Percentiles rank a stretch among this genome's conserved stretches.
Conservation (phyloP, 2,329 filamentous ascomycete species). For the Macrophomina pseudophaseolina region DNA sequence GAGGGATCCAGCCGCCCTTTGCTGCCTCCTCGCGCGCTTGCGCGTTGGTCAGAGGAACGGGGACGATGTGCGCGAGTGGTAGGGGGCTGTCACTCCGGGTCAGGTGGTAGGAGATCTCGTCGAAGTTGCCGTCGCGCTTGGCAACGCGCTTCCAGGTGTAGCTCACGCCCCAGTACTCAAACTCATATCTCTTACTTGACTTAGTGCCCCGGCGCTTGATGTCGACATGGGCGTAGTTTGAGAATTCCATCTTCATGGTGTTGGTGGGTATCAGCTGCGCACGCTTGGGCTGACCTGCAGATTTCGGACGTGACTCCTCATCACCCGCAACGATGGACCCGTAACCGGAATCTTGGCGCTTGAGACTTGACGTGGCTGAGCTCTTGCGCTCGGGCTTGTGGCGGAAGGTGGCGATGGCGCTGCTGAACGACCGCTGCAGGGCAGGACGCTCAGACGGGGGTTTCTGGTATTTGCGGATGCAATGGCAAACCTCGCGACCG, state of each 20-base stretch:
- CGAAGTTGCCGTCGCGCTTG: slow-evolving; percentile 67
- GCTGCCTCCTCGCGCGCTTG: slow-evolving; percentile 73
- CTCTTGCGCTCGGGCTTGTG: slow-evolving; percentile 60
- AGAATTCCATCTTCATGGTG: slow-evolving; percentile 88
- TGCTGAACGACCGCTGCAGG: slow-evolving; percentile 65
- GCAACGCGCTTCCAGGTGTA: slow-evolving; percentile 83
- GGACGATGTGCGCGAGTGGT: slow-evolving; percentile 81
- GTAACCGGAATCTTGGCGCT: slow-evolving; percentile 65
- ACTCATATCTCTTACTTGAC: slow-evolving; percentile 78
- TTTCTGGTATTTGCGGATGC: slow-evolving; percentile 71
- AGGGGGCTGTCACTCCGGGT: slow-evolving; percentile 67
- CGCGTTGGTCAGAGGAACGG: slow-evolving; percentile 73
- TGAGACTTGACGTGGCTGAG: slow-evolving; percentile 49
- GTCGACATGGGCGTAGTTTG: slow-evolving; percentile 94
- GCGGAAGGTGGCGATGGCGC: slow-evolving; percentile 61
- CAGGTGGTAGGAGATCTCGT: slow-evolving; percentile 78
- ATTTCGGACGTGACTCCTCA: slow-evolving; percentile 38
- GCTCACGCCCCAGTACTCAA: slow-evolving; percentile 87
- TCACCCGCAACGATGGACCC: slow-evolving; percentile 50
- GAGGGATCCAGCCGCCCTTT: slow-evolving; percentile 88
- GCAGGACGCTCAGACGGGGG: slow-evolving; percentile 56
- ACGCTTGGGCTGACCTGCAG: slow-evolving; percentile 44
- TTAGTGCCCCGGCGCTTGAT: slow-evolving; percentile 72
- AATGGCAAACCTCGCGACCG: slow-evolving; percentile 89
- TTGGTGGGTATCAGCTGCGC: slow-evolving; percentile 65